Base-by-base conservation (phyloP, 805 yeast species). In the Saturnispora hagleri region DNA sequence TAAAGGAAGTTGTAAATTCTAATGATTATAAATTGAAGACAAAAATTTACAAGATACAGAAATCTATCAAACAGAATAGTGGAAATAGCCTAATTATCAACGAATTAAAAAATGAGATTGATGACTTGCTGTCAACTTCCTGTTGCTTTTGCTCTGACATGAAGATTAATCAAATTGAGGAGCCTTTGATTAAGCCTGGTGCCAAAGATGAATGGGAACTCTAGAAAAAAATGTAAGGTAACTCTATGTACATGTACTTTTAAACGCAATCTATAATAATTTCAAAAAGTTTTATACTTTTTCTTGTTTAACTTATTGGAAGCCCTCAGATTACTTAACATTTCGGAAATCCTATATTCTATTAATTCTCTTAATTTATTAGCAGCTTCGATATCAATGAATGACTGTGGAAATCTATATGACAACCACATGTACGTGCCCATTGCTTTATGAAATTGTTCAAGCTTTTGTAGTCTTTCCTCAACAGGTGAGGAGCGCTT, bases 351-450 rank as follows among this genome's bases (percentile, higher is more conserved):
- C 49, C 79, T 67, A 54, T 71, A 73, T 62, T 90, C 96, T 49
- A 89, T 80, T 54, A 86, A 67, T 28, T 77, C 70, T 62, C 86
- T 86, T 59, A 88, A 66, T 51, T 85, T 86, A 24, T 67, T 64
- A 0, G 96, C 96, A 46, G 88, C 77, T 53, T 82, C 86, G 15
- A 80, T 72, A 64, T 89, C 96, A 17, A 85, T 77, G 59, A 89
- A 87, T 48, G 80, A 74, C 31, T 84, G 80, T 1, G 97, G 96
- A 72, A 84, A 91, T 60, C 97, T 72, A 64, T 87, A 90, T 51
- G 86, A 76, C 55, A 91, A 72, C 99, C 99, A 91, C 62, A 88
- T 70, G 62, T 80, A 91, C 6, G 86, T 68, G 58, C 82, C 75
- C 17, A 87, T 73, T 44, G 79, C 69, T 57, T 80, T 80, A 68